These are phyloP conservation scores for Hypsizygus marmoreus DNA, from an alignment of 768 basidiomycete species.

Conservation along the genomic window DNA sequence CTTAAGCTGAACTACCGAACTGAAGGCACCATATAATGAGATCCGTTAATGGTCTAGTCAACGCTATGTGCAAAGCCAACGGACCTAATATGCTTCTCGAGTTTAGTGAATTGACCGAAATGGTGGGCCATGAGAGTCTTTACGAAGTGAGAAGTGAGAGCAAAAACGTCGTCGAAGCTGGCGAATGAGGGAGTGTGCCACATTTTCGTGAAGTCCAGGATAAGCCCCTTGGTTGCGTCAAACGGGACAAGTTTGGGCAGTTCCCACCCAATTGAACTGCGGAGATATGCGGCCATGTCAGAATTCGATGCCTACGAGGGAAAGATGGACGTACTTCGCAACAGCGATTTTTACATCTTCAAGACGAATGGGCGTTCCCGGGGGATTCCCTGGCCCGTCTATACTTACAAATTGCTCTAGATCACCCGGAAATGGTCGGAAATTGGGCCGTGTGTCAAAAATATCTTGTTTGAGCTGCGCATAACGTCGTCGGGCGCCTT, in stretches of 20 bases:
- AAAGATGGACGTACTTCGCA: constrained; percentile 21
- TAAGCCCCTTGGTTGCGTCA: constrained; percentile 30
- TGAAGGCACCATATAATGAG: no score
- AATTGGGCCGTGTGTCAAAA: constrained; percentile 42
- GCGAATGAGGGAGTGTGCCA: constrained; percentile 29
- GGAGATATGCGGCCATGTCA: not conserved
- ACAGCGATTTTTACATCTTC: constrained; percentile 31
- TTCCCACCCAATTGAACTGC: constrained; percentile 39
- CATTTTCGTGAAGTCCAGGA: constrained; percentile 25
- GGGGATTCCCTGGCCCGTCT: not conserved
- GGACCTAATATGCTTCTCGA: constrained; percentile 29
- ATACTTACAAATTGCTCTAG: not conserved
- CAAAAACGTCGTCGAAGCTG: constrained; percentile 32
- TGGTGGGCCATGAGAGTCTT: constrained; percentile 21
- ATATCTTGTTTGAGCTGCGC: constrained; percentile 33
- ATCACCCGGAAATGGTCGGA: constrained; percentile 23
- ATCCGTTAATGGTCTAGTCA: no score
- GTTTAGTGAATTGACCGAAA: constrained; percentile 31
- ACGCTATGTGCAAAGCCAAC: no score
- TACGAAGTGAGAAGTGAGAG: constrained; percentile 13
- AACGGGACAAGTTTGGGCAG: constrained; percentile 37
- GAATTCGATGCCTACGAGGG: not conserved
- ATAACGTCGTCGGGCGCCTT: constrained; percentile 34
- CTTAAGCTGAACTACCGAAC: constrained; percentile 8
- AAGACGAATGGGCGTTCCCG: constrained; percentile 9